Base-by-base conservation (phyloP, 2,329 filamentous ascomycete species). In the Fusarium ramigenum region DNA sequence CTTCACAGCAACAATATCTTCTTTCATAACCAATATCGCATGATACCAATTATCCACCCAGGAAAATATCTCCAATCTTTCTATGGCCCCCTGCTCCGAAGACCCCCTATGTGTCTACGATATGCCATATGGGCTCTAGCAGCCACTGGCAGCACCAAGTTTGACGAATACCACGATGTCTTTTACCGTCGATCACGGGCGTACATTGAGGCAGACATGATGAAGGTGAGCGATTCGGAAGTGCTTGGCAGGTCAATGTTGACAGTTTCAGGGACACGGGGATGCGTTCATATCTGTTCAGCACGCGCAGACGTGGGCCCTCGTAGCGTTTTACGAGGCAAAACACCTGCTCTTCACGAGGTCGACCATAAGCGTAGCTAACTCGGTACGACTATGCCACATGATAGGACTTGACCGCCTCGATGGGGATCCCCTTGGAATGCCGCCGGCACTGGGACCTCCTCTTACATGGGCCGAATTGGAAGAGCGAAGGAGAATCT, bases 71-170 rank as follows among this genome's bases (percentile, higher is more conserved):
- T 93, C 67, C 90, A 93, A 36, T 88, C 92, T 7, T 92, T 96
- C 82, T 92, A 95, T 77, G 86, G 85, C 5, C 87, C 91, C 6
- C 91, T 93, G 3, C 88, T 93, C 64, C 90, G 92, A 86, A 91
- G 93, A 63, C 95, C 96, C 5, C 93, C 95, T 2, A 90, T 97
- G 78, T 93, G 90, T 77, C 83, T 98, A 46, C 89, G 95, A 77
- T 98, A 98, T 81, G 92, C 91, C 30, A 93, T 98, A 80, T 97
- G 95, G 94, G 89, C 91, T n/a, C 85, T 93, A 75, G 93, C 93
- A 14, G 90, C 94, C 9, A 88, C 90, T 19, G 86, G 91, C 3
- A 89, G 91, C 37, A 88, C 93, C 44, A 94, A 94, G 78, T 97
- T 97, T 78, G 85, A 87, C 12, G 84, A 85, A 14, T 88, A 94